Evolutionary conservation across 768 basidiomycete species (phyloP).

Genomic region (Cystofilobasidium macerans): DNA sequence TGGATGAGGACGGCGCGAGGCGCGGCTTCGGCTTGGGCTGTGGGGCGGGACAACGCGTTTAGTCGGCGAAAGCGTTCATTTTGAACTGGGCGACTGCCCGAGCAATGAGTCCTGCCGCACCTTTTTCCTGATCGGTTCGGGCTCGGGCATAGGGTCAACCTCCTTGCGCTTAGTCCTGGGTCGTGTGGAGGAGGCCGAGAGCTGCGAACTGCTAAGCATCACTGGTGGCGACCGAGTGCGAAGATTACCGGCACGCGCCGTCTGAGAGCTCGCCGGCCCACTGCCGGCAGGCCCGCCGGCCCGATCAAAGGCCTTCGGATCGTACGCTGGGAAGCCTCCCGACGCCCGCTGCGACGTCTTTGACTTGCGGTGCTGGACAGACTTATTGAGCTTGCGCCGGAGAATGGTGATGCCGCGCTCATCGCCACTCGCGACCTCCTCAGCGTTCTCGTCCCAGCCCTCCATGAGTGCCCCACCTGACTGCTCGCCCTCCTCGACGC

Average conservation of each 20-base stretch:
- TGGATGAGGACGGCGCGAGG: not conserved
- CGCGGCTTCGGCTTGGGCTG: not conserved
- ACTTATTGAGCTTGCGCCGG: not conserved
- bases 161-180: not conserved
- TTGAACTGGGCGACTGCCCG: not conserved
- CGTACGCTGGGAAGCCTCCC: not conserved
- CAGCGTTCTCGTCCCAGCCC: conserved; percentile 8
- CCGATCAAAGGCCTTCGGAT: not conserved
- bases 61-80: not conserved
- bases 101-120: too few species aligned
- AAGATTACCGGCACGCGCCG: not conserved
- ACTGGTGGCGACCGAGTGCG: not conserved
- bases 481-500: conserved; percentile 17
- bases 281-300: not conserved
- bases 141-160: not conserved
- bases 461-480: conserved; percentile 20
- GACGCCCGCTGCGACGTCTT: not conserved
- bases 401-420: not conserved
- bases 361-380: not conserved
- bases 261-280: not conserved
- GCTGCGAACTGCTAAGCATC: not conserved
- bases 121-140: not conserved
- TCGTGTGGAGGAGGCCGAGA: not conserved
- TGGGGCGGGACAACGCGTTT: not conserved
- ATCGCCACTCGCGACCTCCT: not conserved